Evolutionary conservation across 2,329 filamentous ascomycete species (phyloP), one percentile per base, ranked within the genome.

Genomic region (Talaromyces sp.): DNA sequence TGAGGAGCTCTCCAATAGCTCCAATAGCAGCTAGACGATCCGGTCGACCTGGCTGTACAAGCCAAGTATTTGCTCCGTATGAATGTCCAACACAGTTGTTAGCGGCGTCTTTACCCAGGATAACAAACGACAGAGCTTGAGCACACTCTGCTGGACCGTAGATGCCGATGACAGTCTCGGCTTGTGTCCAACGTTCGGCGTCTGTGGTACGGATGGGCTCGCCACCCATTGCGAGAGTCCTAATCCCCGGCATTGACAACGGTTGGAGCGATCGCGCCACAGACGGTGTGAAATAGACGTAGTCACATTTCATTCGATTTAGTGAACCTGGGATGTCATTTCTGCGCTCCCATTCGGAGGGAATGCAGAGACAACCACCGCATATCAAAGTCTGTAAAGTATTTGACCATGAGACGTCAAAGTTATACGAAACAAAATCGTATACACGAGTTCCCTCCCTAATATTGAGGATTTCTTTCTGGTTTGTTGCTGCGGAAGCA

Each of bases 1-100:
- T 69, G 3, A 80, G 54, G 0, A 82, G 69, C 63, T 82, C 80
- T 6, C 79, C 80, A 11, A 79, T 69, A 2, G 75, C 74, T 3
- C 79, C 79, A 14, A 79, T 66, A 1, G 79, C 76, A 2, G 70
- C 27, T 0, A 69, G 65, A 37, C 41, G 19, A 6, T 64, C 52
- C 3, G 58, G 37, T 39, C 35, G n/a, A 3, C 27, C 47, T 24
- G 56, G 54, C 19, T 41, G 22, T 33, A 49, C 35, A 19, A 64
- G 27, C 62, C 62, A 64, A n/a, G 60, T 63, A 13, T 63, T 63
- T 43, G 39, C 35, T 22, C 62, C 62, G 8, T 33, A 47, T 11
- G 39, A 39, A 47, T 47, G 19, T 8, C 37, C 50, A 47, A 58
- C 37, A 8, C 27, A 13, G 13, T 49, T 57, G 7, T 45, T 49